Evolutionary conservation across 352 stramenopile genomes (phyloP).

Genomic region (Phytophthora multivora): DNA sequence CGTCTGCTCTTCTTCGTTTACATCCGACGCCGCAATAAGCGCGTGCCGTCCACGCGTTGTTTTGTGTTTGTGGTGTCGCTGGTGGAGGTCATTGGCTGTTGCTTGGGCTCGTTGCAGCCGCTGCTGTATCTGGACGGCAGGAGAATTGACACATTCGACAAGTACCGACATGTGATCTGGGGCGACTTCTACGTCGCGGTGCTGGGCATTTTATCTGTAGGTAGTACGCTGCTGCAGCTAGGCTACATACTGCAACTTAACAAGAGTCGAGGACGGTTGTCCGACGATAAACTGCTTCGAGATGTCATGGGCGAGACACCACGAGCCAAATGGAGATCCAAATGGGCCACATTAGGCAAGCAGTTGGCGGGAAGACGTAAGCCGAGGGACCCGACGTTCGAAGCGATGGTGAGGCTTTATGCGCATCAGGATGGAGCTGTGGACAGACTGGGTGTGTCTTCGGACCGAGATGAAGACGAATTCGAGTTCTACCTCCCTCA

Average conservation of each 20-base stretch:
- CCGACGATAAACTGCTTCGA: conserved; percentile 65
- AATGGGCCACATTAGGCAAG: conserved; percentile 79
- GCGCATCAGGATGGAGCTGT: conserved; percentile 76
- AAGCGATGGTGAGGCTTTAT: conserved; percentile 85
- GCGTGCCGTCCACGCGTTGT: conserved; percentile 66
- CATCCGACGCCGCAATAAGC: conserved; percentile 73
- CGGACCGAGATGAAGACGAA: conserved; percentile 58
- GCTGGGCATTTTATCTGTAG: conserved; percentile 49
- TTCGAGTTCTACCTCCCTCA: conserved; percentile 90
- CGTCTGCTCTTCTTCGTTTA: conserved; percentile 70
- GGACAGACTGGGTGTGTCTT: conserved; percentile 52
- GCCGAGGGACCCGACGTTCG: conserved; percentile 73
- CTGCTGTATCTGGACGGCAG: conserved; percentile 65
- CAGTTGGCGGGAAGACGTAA: conserved; percentile 59
- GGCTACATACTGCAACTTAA: conserved; percentile 84
- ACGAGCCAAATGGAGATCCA: conserved; percentile 60
- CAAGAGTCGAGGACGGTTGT: conserved; percentile 61
- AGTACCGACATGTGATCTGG: conserved; percentile 53
- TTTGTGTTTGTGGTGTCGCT: conserved; percentile 86
- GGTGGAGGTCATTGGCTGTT: conserved; percentile 44
- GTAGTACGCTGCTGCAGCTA: conserved; percentile 65
- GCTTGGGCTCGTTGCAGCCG: conserved; percentile 63
- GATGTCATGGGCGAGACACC: conserved; percentile 58
- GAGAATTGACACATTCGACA: conserved; percentile 45
- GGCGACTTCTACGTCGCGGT: conserved; percentile 58